Evolutionary conservation across 495 filamentous ascomycete species (phyloP), one percentile per base, ranked within the genome.

Genomic region (Penicillium silybi): DNA sequence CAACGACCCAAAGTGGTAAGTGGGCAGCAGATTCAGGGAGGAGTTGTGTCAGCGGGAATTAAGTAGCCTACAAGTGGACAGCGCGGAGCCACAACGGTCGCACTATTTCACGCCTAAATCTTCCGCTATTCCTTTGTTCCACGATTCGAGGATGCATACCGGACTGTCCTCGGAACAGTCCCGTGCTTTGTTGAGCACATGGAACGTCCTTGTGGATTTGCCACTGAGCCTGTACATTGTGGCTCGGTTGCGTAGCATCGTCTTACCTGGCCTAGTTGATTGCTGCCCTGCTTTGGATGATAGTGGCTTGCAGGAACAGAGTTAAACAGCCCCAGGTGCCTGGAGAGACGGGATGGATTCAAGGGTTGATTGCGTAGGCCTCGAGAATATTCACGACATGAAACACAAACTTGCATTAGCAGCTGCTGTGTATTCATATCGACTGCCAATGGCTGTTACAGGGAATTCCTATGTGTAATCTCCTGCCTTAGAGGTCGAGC

Each of bases 1-100:
- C 60, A 59, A 65, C 57, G 49, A 15, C 54, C 35, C 4, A 27
- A 54, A 46, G 17, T 15, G 50, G 50, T 46, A 58, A 46, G 19
- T 25, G 43, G 29, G 19, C 26, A 6, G 37, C 37, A 25, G 37
- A 41, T 3, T 13, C 18, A 16, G 27, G 38, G 13, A 23, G n/a
- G 15, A 26, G 22, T 41, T 18, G 9, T n/a, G 25, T 47, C 50
- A 56, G 48, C 45, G 32, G 48, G 46, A 49, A 56, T 56, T 56
- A 26, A 6, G 23, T 37, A 46, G 2, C 1, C 41, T 34, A 16
- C 18, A 26, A 57, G 32, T 58, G 58, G 58, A 19, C 41, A 23
- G 43, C 9, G 34, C 8, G 17, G 34, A 29, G 18, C 26, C 46
- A 45, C 25, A 40, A 37, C 26, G 42, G 54, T 45, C 19, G 53